A percentile compares a stretch with the other conserved stretches of the same genome.
Conservation (phyloP, 768 basidiomycete genomes). For the Cystobasidium onofrii region DNA sequence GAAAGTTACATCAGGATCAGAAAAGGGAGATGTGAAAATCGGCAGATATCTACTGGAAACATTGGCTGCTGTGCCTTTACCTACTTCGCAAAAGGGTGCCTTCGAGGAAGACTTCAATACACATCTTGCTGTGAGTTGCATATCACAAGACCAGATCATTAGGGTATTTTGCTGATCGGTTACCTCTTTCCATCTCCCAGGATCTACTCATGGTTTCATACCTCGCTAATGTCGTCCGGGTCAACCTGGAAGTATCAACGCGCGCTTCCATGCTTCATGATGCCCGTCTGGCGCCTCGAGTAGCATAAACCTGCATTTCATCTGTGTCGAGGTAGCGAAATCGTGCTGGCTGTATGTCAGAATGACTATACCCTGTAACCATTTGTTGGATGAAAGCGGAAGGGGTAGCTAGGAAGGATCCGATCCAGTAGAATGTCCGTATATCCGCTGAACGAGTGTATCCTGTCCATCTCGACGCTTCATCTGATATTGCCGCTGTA, state of each 20-base stretch:
- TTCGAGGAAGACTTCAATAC: constrained; percentile 28
- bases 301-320: neutral
- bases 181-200: neutral
- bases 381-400: neutral
- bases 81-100: neutral
- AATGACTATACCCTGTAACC: neutral
- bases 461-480: too few species aligned
- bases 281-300: constrained; percentile 15
- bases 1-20: constrained; percentile 7
- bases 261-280: constrained; percentile 22
- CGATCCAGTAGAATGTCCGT: too few species aligned
- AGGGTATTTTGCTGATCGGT: neutral
- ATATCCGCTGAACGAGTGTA: too few species aligned
- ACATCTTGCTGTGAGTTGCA: constrained; percentile 10
- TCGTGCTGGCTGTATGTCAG: neutral
- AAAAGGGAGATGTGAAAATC: constrained; percentile 20
- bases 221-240: constrained; percentile 23
- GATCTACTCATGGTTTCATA: constrained; percentile 28
- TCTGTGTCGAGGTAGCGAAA: neutral
- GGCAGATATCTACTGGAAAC: constrained; percentile 27
- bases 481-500: neutral
- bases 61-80: constrained; percentile 16
- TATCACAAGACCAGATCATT: neutral
- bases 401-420: too few species aligned
- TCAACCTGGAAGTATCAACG: constrained; percentile 17